Conservation (phyloP, 306 rosid species). For the Castanopsis chinensis region DNA sequence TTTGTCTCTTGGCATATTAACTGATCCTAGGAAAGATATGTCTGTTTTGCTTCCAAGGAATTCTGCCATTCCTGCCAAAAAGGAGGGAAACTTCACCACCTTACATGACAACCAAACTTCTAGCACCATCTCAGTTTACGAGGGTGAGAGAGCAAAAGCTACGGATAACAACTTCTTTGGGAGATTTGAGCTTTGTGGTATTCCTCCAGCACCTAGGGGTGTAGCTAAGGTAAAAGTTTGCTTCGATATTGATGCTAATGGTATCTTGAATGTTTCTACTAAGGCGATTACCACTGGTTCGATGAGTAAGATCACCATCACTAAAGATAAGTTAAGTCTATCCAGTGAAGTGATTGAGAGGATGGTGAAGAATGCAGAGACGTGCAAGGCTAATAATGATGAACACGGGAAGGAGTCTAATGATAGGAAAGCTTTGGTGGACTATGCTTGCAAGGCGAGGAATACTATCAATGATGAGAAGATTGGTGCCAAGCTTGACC, state of each 20-base stretch:
- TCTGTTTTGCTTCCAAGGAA: too few species aligned
- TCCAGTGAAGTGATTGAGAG: constrained; percentile 13
- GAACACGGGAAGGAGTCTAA: constrained; percentile 14
- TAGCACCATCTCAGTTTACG: not conserved
- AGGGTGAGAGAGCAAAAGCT: constrained; percentile 16
- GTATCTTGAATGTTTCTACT: not conserved
- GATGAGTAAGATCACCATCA: constrained; percentile 12
- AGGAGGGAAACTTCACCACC: not conserved
- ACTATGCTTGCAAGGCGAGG: too few species aligned
- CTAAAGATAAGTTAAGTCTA: constrained; percentile 13
- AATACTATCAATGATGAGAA: too few species aligned
- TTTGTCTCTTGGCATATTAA: too few species aligned
- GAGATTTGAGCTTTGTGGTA: not conserved
- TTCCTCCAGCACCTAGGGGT: constrained; percentile 21
- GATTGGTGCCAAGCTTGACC: too few species aligned
- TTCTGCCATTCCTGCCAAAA: too few species aligned
- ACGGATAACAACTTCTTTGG: constrained; percentile 16
- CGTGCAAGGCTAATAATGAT: constrained; percentile 16
- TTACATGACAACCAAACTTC: constrained; percentile 8
- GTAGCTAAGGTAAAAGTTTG: not conserved
- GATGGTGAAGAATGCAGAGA: constrained; percentile 10
- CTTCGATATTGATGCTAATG: not conserved
- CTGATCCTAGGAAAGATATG: too few species aligned
- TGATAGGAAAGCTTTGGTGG: too few species aligned
- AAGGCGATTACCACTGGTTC: constrained; percentile 5